A percentile compares a stretch with the other conserved stretches of the same genome.
phyloP scores from a whole-genome alignment of 306 rosid genomes.

The Citrullus colocynthis region DNA sequence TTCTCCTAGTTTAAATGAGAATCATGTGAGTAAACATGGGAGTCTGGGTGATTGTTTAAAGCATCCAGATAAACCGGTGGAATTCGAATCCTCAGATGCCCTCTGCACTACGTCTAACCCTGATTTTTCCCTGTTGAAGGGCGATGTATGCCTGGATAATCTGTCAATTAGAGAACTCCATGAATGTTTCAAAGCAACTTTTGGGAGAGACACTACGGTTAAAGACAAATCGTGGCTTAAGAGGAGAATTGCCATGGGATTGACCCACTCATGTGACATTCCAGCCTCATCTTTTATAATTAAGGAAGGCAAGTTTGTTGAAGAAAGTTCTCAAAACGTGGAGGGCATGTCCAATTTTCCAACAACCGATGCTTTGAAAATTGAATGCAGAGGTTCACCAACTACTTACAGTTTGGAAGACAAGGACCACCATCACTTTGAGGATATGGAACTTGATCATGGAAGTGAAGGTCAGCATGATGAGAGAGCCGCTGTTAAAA shows the following conservation, averaged over 20 bases:
- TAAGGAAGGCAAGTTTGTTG: slow-evolving; percentile 45
- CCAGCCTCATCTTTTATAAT: slow-evolving; percentile 56
- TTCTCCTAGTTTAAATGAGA: slow-evolving; percentile 29
- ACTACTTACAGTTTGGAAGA: slow-evolving; percentile 17
- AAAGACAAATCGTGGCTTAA: slow-evolving; percentile 89
- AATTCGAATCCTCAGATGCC: slow-evolving; percentile 51
- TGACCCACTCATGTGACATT: slow-evolving; percentile 78
- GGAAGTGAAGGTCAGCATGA: slow-evolving; percentile 35
- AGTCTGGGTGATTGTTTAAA: slow-evolving; percentile 39
- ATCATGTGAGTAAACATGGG: slow-evolving; percentile 34
- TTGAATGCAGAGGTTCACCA: slow-evolving; percentile 31
- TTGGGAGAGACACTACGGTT: slow-evolving; percentile 90
- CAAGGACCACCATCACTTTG: slow-evolving; percentile 35
- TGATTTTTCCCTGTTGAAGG: slow-evolving; percentile 44
- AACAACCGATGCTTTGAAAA: slow-evolving; percentile 19
- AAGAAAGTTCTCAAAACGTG: slow-evolving; percentile 31
- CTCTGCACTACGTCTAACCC: slow-evolving; percentile 26
- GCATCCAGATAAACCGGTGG: slow-evolving; percentile 42
- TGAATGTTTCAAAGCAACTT: slow-evolving; percentile 70
- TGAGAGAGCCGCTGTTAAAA: slow-evolving; percentile 61
- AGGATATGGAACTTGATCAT: slow-evolving; percentile 37
- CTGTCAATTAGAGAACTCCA: slow-evolving; percentile 87
- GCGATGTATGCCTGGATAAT: slow-evolving; percentile 73
- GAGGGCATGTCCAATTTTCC: slow-evolving; percentile 16
- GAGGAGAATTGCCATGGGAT: slow-evolving; percentile 90